Base-by-base conservation (phyloP, 225 moss, liverwort and hornwort species). In the Neckera pumila region DNA sequence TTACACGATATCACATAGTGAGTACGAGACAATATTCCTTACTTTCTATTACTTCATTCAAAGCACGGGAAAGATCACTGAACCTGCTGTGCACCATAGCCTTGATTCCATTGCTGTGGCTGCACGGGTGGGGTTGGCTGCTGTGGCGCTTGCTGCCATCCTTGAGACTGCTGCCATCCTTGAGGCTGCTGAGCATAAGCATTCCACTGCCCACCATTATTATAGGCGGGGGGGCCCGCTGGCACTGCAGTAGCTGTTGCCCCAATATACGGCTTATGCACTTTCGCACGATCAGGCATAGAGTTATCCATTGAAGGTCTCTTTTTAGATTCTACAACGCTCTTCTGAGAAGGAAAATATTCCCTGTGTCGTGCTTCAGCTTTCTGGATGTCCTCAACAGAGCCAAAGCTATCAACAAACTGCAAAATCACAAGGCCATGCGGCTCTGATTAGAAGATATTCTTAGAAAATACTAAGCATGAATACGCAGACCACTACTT, bases 101-200 rank as follows among this genome's bases (percentile, higher is more conserved):
- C 96, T 85, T 96, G 94, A 88, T 96, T 99, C 98, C 98, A 99
- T 86, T 99, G 98, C 86, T 97, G 98, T 2, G 94, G 92, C 84
- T 97, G 97, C 43, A 94, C 96, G 13, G 95, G 98, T 45, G 94
- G 95, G n/a, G 94, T 94, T 42, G 93, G 91, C 89, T 96, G 97
- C 83, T 99, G 98, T 56, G 95, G 97, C 63, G 98, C 96, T 86
- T 97, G 98, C 90, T 97, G 98, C 98, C 98, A 99, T 49, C 94
- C 96, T 85, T 96, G 98, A n/a, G 96, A 85, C 90, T 95, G 96
- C 84, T 96, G 97, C 87, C 96, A 99, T 36, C 91, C 90, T 82
- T 87, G 82, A 84, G 93, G 89, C 85, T 97, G 98, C 45, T 94
- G 97, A 82, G 91, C 91, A 73, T 95, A 99, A 30, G 92, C 88